Base-by-base conservation (phyloP, 2,329 filamentous ascomycete species). In the Aspergillus ruber region DNA sequence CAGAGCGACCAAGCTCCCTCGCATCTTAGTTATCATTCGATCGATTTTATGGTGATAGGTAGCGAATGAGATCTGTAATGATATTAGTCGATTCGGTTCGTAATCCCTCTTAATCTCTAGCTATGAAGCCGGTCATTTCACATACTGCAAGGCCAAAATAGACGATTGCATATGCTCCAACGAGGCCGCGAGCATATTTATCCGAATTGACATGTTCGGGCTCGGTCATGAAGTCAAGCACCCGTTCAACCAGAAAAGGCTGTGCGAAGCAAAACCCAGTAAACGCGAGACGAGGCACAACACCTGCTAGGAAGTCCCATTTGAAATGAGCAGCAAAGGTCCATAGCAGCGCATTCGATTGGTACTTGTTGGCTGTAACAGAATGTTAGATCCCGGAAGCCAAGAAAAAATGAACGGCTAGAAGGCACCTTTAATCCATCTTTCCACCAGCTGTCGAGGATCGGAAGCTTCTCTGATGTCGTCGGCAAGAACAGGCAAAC, bases 401-500 rank as follows among this genome's bases (percentile, higher is more conserved):
- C 7, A 35, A 32, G 13, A 12, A 20, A 29, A 23, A 29, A 12
- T 2, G 4, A 29, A 18, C 39, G 27, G 20, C 20, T 32, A 6
- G 39, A n/a, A 1, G 1, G 7, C 56, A 73, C 72, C 58, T 62
- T 64, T 65, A 4, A 57, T 62, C 73, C 73, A 76, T 44, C 58
- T 58, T 12, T 59, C 52, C 23, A 67, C 63, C 41, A 77, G 63
- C 1, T 53, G 44, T 3, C 61, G 49, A 6, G 73, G 63, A 8
- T 77, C 55, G 43, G 66, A 64, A 44, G 69, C 67, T 0, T 74
- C 73, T 7, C 58, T 50, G 9, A 77, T 53, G 44, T 72, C 61
- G 47, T 75, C 73, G 49, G 78, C 75, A 29, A 77, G 57, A 0
- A 61, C 50, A 50, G 61, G 73, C 3, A 77, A 63, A 47, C 77